Base-by-base conservation (phyloP, 2,329 filamentous ascomycete genomes). In the Erysiphe pisi region DNA sequence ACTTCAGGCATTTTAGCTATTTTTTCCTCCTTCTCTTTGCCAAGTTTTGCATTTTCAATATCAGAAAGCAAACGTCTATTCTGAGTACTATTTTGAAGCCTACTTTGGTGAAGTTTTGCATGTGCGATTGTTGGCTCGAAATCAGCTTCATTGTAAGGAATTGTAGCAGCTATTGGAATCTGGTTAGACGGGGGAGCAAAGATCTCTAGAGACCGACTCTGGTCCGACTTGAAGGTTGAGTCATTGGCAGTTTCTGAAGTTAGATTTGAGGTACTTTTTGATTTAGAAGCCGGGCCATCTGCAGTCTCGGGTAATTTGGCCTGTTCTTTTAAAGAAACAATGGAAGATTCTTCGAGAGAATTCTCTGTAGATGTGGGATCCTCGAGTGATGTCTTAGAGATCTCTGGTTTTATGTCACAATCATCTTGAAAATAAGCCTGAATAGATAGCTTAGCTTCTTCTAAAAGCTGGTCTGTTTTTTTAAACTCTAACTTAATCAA, bases 361-460 rank as follows among this genome's bases (percentile, higher is more conserved):
- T 80, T 68, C 4, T 40, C 18, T 18, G 40, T 40, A 14, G 76
- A 78, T 58, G 78, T 78, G 11, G 79, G 78, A 20, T 80, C 61
- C 22, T 58, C 76, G 7, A 78, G 77, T 18, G 77, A 36, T 22
- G 78, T 70, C 31, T 61, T 58, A 25, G 77, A 31, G 9, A 68
- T 78, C 22, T 79, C 77, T 7, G 77, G 73, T 45, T 76, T 65
- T 36, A 71, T 73, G 40, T 43, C 40, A 43, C 40, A 43, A 43
- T 80, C 77, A 52, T 80, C 78, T 76, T 82, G 88, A 83, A 97
- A 96, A 81, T 91, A 93, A 79, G 89, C 85, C 31, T 87, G 87
- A 78, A 98, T 97, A 81, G 94, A 87, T 71, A 86, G 84, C 89
- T 97, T 93, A 14, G 94, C 94, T 79, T 94, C 91, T 79, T 93